Percentiles rank a stretch among this genome's conserved stretches.
These are phyloP conservation scores for Pisolithus albus DNA, from an alignment of 768 basidiomycete genomes.

Conservation along the genomic window DNA sequence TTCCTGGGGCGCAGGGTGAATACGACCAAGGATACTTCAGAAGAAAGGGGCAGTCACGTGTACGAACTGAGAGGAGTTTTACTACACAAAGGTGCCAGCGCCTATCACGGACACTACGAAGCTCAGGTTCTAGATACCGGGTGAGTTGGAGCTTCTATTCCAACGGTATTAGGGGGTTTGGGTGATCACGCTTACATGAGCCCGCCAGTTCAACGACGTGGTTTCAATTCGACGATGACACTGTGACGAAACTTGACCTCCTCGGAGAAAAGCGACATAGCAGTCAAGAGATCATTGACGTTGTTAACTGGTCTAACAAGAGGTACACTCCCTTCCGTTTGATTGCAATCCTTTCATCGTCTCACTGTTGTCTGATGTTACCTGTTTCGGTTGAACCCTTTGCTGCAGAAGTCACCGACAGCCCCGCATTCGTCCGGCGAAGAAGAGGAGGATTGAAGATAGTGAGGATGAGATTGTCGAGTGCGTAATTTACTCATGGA, in stretches of 20 bases:
- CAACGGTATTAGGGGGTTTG: neutral
- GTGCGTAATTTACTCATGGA: conserved; percentile 20
- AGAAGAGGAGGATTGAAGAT: conserved; percentile 49
- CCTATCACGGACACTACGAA: conserved; percentile 87
- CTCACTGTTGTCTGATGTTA: neutral
- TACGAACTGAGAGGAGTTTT: conserved; percentile 85
- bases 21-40: conserved; percentile 5
- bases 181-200: neutral
- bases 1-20: conserved; percentile 39
- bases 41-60: conserved; percentile 26
- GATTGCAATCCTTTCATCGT: neutral
- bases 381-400: neutral
- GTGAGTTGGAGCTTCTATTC: conserved; percentile 35
- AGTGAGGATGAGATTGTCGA: conserved; percentile 46
- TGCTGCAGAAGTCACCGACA: conserved; percentile 23
- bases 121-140: conserved; percentile 70
- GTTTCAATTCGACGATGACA: conserved; percentile 93
- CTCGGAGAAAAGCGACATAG: conserved; percentile 40
- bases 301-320: conserved; percentile 18
- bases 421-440: conserved; percentile 35
- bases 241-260: conserved; percentile 56
- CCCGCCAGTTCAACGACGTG: conserved; percentile 55
- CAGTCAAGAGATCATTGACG: conserved; percentile 24
- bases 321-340: conserved; percentile 18
- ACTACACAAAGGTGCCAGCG: conserved; percentile 86